Conservation (phyloP, 176 grass and related monocot species). For the Oryza glaberrima region DNA sequence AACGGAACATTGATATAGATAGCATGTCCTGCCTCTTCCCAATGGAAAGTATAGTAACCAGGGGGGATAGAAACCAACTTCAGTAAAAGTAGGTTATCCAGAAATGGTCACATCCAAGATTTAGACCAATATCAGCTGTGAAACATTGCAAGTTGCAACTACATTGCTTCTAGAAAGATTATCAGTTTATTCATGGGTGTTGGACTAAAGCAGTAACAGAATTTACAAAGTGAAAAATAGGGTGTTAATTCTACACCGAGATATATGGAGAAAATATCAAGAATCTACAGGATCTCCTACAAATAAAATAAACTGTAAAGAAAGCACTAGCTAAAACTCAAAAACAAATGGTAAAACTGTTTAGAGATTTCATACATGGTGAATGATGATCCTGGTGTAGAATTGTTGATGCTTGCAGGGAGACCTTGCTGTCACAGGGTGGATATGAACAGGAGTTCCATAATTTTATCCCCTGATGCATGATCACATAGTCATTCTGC, state of each 20-base stretch:
- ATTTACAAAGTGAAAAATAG: not conserved
- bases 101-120: not conserved
- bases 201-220: not conserved
- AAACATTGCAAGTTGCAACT: not conserved
- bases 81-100: not conserved
- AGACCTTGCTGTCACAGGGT: constrained; percentile 22
- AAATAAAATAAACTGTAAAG: constrained; percentile 1
- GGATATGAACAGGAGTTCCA: constrained; percentile 20
- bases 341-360: not conserved
- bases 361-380: constrained; percentile 5
- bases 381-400: not conserved
- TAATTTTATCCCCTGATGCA: not conserved
- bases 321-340: not conserved
- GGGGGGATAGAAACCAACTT: not conserved
- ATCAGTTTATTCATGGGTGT: not conserved
- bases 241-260: not conserved
- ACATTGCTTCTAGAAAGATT: not conserved
- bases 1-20: not conserved
- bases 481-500: constrained; percentile 13
- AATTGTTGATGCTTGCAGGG: not conserved
- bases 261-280: constrained; percentile 18
- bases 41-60: not conserved
- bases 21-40: not conserved
- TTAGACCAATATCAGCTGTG: not conserved
- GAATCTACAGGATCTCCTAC: constrained; percentile 27